A percentile compares a stretch with the other conserved stretches of the same genome.
phyloP scores from a whole-genome alignment of 352 stramenopile genomes.

The Phytophthora chlamydospora region DNA sequence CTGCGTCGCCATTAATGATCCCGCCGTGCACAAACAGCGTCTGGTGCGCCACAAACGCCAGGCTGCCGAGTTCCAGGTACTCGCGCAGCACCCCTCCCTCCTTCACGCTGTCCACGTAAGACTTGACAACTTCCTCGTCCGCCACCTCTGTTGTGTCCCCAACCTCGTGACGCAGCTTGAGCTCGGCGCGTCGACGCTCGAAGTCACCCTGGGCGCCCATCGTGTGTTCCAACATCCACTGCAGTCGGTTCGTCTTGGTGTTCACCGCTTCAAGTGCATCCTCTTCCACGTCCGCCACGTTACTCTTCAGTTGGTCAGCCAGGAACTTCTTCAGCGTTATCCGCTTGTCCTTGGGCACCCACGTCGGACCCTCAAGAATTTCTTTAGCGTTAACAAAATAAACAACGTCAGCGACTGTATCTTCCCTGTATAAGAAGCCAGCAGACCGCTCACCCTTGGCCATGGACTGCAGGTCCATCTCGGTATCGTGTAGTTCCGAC shows the following conservation, averaged over 20 bases:
- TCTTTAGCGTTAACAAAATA: slow-evolving; percentile 43
- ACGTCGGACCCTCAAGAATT: slow-evolving; percentile 68
- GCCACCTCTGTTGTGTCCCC: slow-evolving; percentile 30
- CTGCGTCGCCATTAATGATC: slow-evolving; percentile 61
- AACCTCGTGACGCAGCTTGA: slow-evolving; percentile 38
- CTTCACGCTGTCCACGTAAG: slow-evolving; percentile 76
- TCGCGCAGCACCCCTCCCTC: slow-evolving; percentile 80
- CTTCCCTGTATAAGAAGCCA: neutral
- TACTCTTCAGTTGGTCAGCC: slow-evolving; percentile 23
- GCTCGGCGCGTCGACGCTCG: slow-evolving; percentile 83
- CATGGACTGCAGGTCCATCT: slow-evolving; percentile 75
- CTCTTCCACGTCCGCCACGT: neutral
- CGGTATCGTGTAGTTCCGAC: slow-evolving; percentile 74
- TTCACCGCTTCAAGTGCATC: slow-evolving; percentile 51
- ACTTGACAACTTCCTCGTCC: slow-evolving; percentile 84
- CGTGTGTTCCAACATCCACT: slow-evolving; percentile 92
- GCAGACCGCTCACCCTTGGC: slow-evolving; percentile 41
- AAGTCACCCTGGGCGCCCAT: slow-evolving; percentile 92
- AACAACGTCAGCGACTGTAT: slow-evolving; percentile 1
- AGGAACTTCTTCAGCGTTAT: slow-evolving; percentile 63
- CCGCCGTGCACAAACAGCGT: slow-evolving; percentile 95
- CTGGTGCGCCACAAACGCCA: slow-evolving; percentile 81
- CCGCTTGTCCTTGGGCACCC: slow-evolving; percentile 64
- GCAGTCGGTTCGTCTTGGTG: slow-evolving; percentile 82
- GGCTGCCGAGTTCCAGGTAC: slow-evolving; percentile 81